A percentile compares a stretch with the other conserved stretches of the same genome.
These are phyloP conservation scores for Hordeum vulgare DNA, from an alignment of 176 grass and related monocot species.

Conservation along the genomic window DNA sequence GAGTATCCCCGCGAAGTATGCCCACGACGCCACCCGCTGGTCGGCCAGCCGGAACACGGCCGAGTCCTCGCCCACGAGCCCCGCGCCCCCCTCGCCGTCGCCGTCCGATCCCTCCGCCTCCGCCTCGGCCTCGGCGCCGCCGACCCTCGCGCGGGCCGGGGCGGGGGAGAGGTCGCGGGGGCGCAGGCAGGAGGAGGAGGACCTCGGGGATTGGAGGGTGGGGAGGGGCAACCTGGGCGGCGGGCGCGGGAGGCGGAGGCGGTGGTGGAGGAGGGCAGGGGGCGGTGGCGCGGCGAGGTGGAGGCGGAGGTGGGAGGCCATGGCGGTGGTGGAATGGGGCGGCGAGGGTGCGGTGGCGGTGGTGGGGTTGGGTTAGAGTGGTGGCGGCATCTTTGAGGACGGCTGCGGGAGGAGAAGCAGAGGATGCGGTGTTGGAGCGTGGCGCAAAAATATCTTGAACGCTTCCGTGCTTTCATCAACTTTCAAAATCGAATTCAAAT, in stretches of 20 bases:
- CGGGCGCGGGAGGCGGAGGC: background rate
- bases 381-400: conserved; percentile 28
- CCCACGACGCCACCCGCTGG: conserved; percentile 73
- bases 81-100: background rate
- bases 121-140: conserved; percentile 6
- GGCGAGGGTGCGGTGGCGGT: background rate
- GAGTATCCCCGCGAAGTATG: conserved; percentile 70
- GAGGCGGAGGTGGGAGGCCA: conserved; percentile 52
- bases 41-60: conserved; percentile 59
- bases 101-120: background rate
- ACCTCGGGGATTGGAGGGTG: background rate
- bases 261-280: background rate
- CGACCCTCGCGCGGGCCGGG: conserved; percentile 10
- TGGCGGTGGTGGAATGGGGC: background rate
- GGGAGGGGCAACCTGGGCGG: background rate
- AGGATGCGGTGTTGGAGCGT: conserved; percentile 36
- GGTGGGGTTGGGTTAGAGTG: background rate
- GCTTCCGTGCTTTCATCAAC: no score
- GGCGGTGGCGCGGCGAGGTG: conserved; percentile 30
- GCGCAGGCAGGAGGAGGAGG: background rate
- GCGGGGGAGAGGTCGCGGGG: background rate
- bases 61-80: conserved; percentile 64
- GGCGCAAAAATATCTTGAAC: no score
- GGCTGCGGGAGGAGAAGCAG: conserved; percentile 3
- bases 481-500: no score